Conservation (phyloP, 2,329 filamentous ascomycete genomes). For the Fusarium falciforme region DNA sequence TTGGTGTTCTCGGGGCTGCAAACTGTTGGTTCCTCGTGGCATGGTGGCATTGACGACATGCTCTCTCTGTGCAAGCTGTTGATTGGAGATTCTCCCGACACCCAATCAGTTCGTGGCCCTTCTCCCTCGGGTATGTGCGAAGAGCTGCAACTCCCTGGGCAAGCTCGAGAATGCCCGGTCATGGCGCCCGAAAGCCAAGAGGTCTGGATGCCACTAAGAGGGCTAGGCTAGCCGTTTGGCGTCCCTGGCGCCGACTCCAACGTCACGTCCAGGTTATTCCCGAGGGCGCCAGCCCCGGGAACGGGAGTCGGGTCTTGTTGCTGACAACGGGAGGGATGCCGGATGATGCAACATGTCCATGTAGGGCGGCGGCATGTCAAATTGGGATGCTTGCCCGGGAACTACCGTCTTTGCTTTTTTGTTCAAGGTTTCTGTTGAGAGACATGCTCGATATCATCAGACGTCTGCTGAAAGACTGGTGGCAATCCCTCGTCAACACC, state of each 20-base stretch:
- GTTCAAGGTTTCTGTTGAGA: neutral
- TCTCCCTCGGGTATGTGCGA: slow-evolving; percentile 18
- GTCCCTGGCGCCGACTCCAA: slow-evolving; percentile 10
- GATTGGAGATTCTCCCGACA: neutral
- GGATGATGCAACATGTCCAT: slow-evolving; percentile 1
- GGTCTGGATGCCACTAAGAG: slow-evolving; percentile 2
- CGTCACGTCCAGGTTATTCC: slow-evolving; percentile 40
- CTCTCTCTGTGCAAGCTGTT: neutral
- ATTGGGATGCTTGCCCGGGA: neutral
- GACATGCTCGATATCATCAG: neutral
- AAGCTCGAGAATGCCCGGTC: slow-evolving; percentile 1
- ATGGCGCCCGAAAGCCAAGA: slow-evolving; percentile 13
- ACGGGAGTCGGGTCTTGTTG: slow-evolving; percentile 4
- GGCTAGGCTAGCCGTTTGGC: slow-evolving; percentile 27
- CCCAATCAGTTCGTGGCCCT: neutral
- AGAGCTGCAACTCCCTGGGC: neutral
- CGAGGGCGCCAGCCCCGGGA: slow-evolving; percentile 11
- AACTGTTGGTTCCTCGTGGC: neutral
- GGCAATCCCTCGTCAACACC: neutral
- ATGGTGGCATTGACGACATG: neutral
- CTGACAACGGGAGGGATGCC: slow-evolving; percentile 12
- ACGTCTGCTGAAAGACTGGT: neutral
- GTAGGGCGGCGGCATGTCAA: neutral
- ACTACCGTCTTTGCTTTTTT: neutral
- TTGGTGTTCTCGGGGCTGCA: neutral